Evolutionary conservation across 2,329 filamentous ascomycete genomes (phyloP), one percentile per base, ranked within the genome.

Genomic region (Rhynchosporium secalis): DNA sequence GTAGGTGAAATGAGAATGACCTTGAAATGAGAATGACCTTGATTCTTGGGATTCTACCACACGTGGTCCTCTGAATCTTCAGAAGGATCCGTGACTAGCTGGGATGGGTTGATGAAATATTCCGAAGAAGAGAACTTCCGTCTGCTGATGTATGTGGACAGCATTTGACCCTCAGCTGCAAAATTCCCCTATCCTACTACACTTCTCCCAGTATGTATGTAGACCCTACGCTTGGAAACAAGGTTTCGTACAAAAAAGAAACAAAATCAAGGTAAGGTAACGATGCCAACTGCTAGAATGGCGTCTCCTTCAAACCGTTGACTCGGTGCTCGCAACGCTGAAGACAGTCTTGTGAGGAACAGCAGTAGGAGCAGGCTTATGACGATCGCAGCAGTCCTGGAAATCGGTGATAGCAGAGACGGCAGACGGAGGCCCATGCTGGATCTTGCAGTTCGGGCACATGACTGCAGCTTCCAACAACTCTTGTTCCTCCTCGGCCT

Each of bases 331-430:
- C 33, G 57, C 57, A 1, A 59, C 38, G 28, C 48, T 49, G 41
- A 31, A 31, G 7, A 56, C 40, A 20, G 38, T 43, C 41, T 36
- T 56, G 28, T 43, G 54, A 6, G 41, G 28, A n/a, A 36, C 33
- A 36, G 33, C 33, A 36, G 33, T 36, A 36, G 33, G 9, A 36
- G 29, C 54, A 20, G 15, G 36, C 48, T 33, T 54, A 41, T 54
- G 57, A 20, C 57, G 57, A 12, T 59, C 36, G 46, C 57, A 59
- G 47, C 47, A 59, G 8, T 52, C 57, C 46, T 43, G 28, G 36
- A 43, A 59, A 28, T 59, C 57, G 20, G 46, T 59, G 47, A 52
- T 41, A 43, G 51, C 57, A 26, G 57, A 59, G 28, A 52, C 57
- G 6, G 57, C 57, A 51, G 46, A 51, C 7, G 57, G 47, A 6